Conservation (phyloP, 306 rosid species). For the Cercis canadensis region DNA sequence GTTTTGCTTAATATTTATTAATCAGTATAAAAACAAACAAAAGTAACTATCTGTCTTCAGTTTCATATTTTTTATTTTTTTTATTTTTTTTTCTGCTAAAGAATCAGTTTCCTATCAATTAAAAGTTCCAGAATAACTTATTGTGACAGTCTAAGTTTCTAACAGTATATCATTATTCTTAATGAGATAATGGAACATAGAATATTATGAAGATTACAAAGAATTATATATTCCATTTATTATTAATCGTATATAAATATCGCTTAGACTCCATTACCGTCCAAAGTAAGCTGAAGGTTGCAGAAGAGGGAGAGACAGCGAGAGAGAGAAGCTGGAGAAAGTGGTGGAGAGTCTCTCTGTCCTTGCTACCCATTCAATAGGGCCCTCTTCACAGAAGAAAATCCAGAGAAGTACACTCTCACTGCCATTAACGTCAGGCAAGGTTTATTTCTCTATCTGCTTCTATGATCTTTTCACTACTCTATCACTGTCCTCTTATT, state of each 20-base stretch:
- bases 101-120: too few relatives aligned
- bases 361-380: conserved; percentile 30
- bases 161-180: too few relatives aligned
- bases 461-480: background rate
- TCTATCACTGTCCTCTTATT: background rate
- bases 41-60: too few relatives aligned
- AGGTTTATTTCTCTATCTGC: conserved; percentile 9
- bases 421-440: conserved; percentile 45
- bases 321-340: background rate
- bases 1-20: too few relatives aligned
- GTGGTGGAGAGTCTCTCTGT: background rate
- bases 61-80: too few relatives aligned
- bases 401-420: conserved; percentile 13
- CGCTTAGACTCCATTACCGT: conserved; percentile 26
- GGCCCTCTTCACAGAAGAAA: background rate
- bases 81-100: too few relatives aligned
- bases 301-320: background rate
- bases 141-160: too few relatives aligned
- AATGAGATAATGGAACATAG: too few relatives aligned
- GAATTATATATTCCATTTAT: too few relatives aligned
- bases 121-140: too few relatives aligned
- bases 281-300: conserved; percentile 10
- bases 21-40: too few relatives aligned
- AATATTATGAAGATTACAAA: too few relatives aligned
- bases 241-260: background rate